phyloP scores from a whole-genome alignment of 225 moss, liverwort and hornwort genomes.

The Rhytidiadelphus loreus region DNA sequence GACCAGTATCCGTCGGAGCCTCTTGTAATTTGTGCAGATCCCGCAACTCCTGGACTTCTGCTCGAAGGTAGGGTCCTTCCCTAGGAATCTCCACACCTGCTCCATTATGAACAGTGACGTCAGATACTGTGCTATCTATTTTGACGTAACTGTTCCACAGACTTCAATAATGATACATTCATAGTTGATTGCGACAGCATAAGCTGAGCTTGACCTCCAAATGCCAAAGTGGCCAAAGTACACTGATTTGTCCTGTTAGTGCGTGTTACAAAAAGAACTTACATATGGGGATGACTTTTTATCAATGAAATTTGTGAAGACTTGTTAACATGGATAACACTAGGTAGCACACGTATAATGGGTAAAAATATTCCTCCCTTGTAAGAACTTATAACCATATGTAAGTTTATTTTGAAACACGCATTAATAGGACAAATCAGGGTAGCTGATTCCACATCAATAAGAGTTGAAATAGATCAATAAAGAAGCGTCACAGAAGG shows the following conservation, averaged over 20 bases:
- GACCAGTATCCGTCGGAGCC: slow-evolving; percentile 3
- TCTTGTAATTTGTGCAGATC: slow-evolving; percentile 64
- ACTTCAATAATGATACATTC: background rate
- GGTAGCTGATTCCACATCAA: background rate
- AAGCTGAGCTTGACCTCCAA: background rate
- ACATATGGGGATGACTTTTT: background rate
- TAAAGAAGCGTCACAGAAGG: background rate
- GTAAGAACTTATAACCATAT: background rate
- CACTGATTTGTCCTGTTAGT: background rate
- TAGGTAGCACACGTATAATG: no score
- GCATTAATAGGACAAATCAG: background rate
- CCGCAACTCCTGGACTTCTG: slow-evolving; percentile 73
- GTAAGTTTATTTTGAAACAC: background rate
- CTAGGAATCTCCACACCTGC: slow-evolving; percentile 22
- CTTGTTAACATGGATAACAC: no score
- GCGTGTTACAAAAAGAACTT: background rate
- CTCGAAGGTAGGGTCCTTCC: slow-evolving; percentile 60
- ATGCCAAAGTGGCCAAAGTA: background rate
- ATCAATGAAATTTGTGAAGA: background rate
- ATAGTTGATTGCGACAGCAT: background rate
- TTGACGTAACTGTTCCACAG: background rate
- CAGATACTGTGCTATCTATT: background rate
- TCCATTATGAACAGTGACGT: background rate
- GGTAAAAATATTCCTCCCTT: background rate
- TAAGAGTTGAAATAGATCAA: background rate